Base-by-base conservation (phyloP, 2,329 filamentous ascomycete genomes). In the Xylaria sp. region DNA sequence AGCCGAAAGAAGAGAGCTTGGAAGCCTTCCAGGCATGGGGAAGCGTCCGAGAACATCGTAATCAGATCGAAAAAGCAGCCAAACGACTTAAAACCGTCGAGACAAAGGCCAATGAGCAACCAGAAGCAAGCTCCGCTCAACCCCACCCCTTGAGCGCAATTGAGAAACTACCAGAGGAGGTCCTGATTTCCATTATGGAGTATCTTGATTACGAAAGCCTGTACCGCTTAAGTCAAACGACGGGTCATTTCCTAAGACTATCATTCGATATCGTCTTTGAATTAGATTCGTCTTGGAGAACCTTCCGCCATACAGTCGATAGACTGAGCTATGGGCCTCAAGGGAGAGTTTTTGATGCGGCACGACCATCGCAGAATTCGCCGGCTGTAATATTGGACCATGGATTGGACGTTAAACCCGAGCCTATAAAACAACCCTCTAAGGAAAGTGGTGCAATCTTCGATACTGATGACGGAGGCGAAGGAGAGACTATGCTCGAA, bases 141-240 rank as follows among this genome's bases (percentile, higher is more conserved):
- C 20, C 31, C 2, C 53, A 33, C 3, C 27, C 22, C 5, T n/a
- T 59, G 17, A 70, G 67, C 33, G 36, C 53, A n/a, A 25, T 72
- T 15, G 69, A 72, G 61, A 56, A 36, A 6, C 38, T 71, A 2
- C 71, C 69, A 3, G 67, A 72, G 4, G 66, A 72, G 51, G 17
- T 68, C n/a, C 62, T 63, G 11, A n/a, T 72, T 9, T 11, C 49
- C 17, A 68, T 72, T 54, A 68, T 71, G 71, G 42, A n/a, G 31
- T 31, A 22, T 31, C 63, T 72, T 5, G 68, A 71, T 38, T 29
- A 69, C 31, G 66, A 56, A 33, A 70, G 69, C 44, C 31, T 71
- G 17, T 68, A 70, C 51, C 61, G 51, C 6, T 58, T 73, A 13
- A 71, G 68, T 31, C 64, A 69, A 61, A 63, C 63, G 9, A 62